These are phyloP conservation scores for Plectosphaerella sp. DNA, from an alignment of 2,329 filamentous ascomycete species.

Conservation along the genomic window DNA sequence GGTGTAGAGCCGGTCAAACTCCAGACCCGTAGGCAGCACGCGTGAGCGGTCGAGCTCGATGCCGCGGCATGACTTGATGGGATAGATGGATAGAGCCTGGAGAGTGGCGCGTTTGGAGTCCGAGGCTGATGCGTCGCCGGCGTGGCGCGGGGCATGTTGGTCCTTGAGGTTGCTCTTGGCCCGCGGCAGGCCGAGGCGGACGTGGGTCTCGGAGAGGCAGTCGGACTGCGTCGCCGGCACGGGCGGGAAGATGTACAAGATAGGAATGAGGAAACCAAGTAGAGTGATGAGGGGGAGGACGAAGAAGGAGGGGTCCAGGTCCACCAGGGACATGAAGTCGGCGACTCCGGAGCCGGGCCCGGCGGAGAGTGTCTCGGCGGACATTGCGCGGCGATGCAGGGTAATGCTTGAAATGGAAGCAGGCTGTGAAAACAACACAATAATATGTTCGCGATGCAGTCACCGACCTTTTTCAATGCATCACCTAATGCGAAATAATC, in stretches of 20 bases:
- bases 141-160: constrained; percentile 11
- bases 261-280: constrained; percentile 46
- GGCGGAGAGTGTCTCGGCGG: neutral
- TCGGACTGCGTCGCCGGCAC: constrained; percentile 48
- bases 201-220: constrained; percentile 51
- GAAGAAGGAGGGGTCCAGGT: constrained; percentile 21
- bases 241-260: constrained; percentile 51
- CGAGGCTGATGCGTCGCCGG: constrained; percentile 8
- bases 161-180: constrained; percentile 30
- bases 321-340: neutral
- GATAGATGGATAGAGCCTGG: constrained; percentile 73
- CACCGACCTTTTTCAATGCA: too few species aligned
- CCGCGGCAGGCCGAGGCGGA: constrained; percentile 36
- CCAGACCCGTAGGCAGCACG: constrained; percentile 64
- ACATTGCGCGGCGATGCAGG: neutral
- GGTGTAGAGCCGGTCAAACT: constrained; percentile 78
- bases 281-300: constrained; percentile 39
- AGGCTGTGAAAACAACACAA: too few species aligned
- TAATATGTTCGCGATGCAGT: too few species aligned
- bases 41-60: constrained; percentile 65
- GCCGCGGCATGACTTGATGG: constrained; percentile 75
- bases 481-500: too few species aligned
- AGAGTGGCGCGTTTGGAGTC: constrained; percentile 18
- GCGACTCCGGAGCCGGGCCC: constrained; percentile 1
- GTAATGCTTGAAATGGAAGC: too few species aligned